Evolutionary conservation across 2,329 filamentous ascomycete genomes (phyloP).

Genomic region (Alternaria sp.): DNA sequence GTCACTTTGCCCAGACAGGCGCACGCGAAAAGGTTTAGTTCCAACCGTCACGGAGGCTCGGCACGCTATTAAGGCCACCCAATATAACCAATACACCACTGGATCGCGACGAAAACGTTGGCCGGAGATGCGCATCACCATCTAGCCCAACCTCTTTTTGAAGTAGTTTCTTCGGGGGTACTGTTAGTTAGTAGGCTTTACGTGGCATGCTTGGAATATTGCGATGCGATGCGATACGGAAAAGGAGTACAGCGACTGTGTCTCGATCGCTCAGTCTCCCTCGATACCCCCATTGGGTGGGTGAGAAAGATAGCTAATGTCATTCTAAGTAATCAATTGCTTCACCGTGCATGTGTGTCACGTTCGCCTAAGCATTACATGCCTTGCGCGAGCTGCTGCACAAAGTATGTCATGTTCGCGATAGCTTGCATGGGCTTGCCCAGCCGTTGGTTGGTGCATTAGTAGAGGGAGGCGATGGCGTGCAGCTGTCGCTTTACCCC

Average conservation of each 20-base stretch:
- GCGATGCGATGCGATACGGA: background rate
- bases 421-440: background rate
- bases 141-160: background rate
- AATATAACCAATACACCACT: background rate
- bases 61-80: background rate
- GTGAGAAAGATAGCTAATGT: background rate
- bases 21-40: background rate
- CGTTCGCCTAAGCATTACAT: background rate
- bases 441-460: background rate
- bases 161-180: background rate
- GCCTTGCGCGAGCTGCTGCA: background rate
- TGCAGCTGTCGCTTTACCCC: conserved; percentile 1
- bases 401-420: background rate
- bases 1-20: background rate
- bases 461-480: background rate
- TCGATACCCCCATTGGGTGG: background rate
- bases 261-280: background rate
- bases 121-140: background rate
- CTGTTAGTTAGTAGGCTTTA: background rate
- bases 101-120: background rate
- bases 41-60: background rate
- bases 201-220: background rate
- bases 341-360: background rate
- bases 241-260: background rate
- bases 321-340: background rate